These are phyloP conservation scores for Tuber calosporum DNA, from an alignment of 495 filamentous ascomycete species.

Conservation along the genomic window DNA sequence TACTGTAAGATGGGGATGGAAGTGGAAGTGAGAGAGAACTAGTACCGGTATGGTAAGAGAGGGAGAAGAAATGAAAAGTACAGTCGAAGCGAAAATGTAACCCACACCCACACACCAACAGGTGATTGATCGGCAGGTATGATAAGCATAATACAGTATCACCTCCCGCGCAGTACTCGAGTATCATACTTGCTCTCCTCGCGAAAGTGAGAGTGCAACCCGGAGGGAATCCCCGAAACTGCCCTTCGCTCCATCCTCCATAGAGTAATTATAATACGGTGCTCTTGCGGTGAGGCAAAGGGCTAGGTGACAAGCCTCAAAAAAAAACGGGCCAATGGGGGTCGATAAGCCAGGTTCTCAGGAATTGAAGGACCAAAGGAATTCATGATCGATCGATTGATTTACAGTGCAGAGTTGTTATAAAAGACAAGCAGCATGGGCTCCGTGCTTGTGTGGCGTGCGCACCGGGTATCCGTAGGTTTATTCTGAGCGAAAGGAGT, in stretches of 20 bases:
- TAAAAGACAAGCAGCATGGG: background rate
- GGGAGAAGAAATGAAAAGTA: background rate
- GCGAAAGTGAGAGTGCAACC: background rate
- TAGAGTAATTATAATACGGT: background rate
- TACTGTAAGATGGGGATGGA: background rate
- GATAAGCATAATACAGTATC: background rate
- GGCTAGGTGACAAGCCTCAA: background rate
- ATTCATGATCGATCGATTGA: background rate
- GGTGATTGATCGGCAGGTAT: background rate
- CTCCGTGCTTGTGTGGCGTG: background rate
- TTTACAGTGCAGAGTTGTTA: background rate
- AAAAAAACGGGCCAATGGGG: background rate
- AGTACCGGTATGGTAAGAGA: too few relatives aligned
- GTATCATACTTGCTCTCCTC: background rate
- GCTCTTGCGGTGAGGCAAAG: background rate
- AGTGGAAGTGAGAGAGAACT: background rate
- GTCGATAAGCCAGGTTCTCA: background rate
- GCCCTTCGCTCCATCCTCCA: background rate
- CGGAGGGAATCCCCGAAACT: background rate
- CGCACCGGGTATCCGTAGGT: background rate
- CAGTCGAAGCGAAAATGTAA: background rate
- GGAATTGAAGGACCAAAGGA: background rate
- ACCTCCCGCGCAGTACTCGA: background rate
- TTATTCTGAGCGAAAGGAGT: background rate
- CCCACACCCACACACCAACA: background rate